These are phyloP conservation scores for Aspergillus sclerotialis DNA, from an alignment of 2,329 filamentous ascomycete species.

Conservation along the genomic window DNA sequence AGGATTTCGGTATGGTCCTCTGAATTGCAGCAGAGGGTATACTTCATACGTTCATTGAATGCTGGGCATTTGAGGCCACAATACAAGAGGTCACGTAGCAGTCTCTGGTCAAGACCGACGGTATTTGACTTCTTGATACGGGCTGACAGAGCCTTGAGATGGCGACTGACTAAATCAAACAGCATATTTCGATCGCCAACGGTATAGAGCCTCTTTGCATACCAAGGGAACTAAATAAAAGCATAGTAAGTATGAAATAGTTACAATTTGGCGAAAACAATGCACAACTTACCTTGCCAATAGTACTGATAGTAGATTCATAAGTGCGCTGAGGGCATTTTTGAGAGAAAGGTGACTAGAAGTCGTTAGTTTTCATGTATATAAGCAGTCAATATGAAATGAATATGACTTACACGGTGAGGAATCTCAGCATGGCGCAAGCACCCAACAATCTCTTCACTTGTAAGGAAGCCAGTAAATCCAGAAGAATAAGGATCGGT, in stretches of 20 bases:
- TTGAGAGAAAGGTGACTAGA: slow-evolving; percentile 42
- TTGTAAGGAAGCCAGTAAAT: slow-evolving; percentile 46
- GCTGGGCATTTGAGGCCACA: slow-evolving; percentile 36
- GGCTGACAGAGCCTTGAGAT: slow-evolving; percentile 64
- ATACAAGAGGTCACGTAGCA: slow-evolving; percentile 33
- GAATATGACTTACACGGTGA: slow-evolving; percentile 37
- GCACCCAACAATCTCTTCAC: slow-evolving; percentile 43
- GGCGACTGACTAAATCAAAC: slow-evolving; percentile 40
- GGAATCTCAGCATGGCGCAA: slow-evolving; percentile 43
- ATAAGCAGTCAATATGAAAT: neutral
- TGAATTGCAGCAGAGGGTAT: slow-evolving; percentile 22
- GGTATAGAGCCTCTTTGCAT: slow-evolving; percentile 37
- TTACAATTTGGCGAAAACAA: neutral
- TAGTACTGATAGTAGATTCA: slow-evolving; percentile 45
- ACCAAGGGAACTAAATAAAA: slow-evolving; percentile 46
- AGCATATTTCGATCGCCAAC: slow-evolving; percentile 41
- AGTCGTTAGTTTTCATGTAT: slow-evolving; percentile 1
- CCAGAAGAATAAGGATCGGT: slow-evolving; percentile 41
- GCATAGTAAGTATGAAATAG: slow-evolving; percentile 6
- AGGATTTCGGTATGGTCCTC: slow-evolving; percentile 13
- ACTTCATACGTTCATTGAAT: slow-evolving; percentile 40
- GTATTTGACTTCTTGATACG: slow-evolving; percentile 42
- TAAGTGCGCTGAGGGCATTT: slow-evolving; percentile 48
- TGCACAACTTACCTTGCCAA: slow-evolving; percentile 38
- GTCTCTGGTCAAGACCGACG: slow-evolving; percentile 32